Evolutionary conservation across 179 eudicot species (phyloP), one percentile per base, ranked within the genome.

Genomic region (Pouteria campechiana): DNA sequence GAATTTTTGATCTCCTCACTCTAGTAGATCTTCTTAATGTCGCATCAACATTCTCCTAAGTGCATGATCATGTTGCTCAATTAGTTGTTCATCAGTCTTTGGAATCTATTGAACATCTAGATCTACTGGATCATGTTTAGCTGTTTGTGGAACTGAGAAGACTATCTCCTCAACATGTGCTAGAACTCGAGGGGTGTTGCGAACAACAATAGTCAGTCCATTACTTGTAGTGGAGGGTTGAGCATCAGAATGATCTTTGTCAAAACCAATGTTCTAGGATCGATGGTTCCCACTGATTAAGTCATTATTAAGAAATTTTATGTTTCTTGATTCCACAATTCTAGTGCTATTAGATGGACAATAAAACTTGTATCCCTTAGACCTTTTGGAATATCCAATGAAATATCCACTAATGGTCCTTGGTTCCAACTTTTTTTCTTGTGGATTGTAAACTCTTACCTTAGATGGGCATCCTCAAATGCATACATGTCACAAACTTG

Each of bases 401-500:
- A 45, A 52, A 21, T 6, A 61, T 0, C 53, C 45, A 28, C 53
- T 28, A 17, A 46, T 20, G 16, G 52, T 55, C 9, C 40, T 34
- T 14, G 29, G 37, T 12, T 55, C 52, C 7, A 55, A 20, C 6
- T 57, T 57, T 30, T 32, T 48, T 22, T 36, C 28, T 9, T 48
- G 10, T 27, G 63, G 42, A 39, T 57, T 46, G 40, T 48, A 48
- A 46, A 48, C 11, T 15, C 40, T 47, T 7, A 32, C 42, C n/a
- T 57, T 20, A 17, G 29, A 14, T 3, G 33, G 47, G 16, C 41
- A 48, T 6, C 62, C 62, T 42, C 54, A 57, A 32, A 49, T 32
- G 8, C 20, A 28, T 18, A 48, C 9, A 41, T 47, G 63, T 15
- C 12, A 0, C 4, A 57, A 41, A 41, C 35, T 48, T 6, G 36